Evolutionary conservation across 306 rosid species (phyloP).

Genomic region (Dicorynia guianensis): DNA sequence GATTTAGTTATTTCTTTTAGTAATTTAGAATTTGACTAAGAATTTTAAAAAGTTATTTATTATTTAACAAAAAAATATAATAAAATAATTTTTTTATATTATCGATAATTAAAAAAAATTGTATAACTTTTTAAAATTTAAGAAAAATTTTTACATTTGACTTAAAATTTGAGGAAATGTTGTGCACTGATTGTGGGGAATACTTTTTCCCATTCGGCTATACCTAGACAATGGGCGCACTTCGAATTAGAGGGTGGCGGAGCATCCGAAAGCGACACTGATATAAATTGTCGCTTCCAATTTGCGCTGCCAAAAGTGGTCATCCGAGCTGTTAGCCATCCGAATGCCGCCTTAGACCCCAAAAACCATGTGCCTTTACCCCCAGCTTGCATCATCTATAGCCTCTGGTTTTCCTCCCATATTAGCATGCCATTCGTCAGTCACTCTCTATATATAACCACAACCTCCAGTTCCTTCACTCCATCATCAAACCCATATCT

Average conservation of each 20-base stretch:
- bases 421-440: neutral
- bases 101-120: no score
- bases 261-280: neutral
- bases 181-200: no score
- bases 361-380: conserved; percentile 36
- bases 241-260: neutral
- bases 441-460: conserved; percentile 28
- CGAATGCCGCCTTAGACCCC: neutral
- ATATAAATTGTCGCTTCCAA: conserved; percentile 2
- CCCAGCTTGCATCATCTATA: neutral
- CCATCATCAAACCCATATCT: neutral
- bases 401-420: conserved; percentile 28
- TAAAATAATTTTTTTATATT: no score
- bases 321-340: no score
- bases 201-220: no score
- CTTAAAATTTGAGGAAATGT: no score
- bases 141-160: no score
- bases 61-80: no score
- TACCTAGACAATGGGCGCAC: conserved; percentile 1
- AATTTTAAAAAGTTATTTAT: no score
- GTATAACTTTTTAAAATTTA: no score
- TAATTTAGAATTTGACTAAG: no score
- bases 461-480: neutral
- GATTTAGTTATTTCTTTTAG: no score
- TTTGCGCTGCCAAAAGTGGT: conserved; percentile 28